Conservation (phyloP, 177 flowering plant genomes). For the Vitis hybrid region DNA sequence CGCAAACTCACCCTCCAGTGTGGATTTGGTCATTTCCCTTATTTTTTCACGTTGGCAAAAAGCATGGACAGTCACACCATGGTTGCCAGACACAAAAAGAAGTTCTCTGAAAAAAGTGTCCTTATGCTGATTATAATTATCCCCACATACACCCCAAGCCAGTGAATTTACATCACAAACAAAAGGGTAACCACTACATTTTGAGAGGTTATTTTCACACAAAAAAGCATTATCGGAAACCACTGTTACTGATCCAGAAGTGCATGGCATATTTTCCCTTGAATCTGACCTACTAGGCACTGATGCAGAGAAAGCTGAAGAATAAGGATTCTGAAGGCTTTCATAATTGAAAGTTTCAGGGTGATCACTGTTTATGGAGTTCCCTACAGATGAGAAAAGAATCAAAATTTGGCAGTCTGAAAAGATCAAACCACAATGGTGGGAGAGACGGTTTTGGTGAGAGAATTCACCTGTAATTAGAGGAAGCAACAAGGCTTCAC, state of each 20-base stretch:
- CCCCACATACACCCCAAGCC: constrained; percentile 88
- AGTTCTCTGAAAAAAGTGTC: constrained; percentile 59
- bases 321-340: constrained; percentile 14
- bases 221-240: constrained; percentile 27
- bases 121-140: constrained; percentile 55
- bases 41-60: constrained; percentile 40
- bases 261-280: constrained; percentile 29
- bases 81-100: constrained; percentile 73
- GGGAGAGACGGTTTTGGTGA: background rate
- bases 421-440: constrained; percentile 2
- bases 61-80: constrained; percentile 83
- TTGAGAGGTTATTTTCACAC: constrained; percentile 21
- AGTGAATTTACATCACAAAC: constrained; percentile 75
- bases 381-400: constrained; percentile 30
- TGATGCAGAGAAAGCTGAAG: constrained; percentile 16
- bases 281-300: constrained; percentile 32
- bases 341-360: constrained; percentile 20
- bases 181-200: constrained; percentile 33
- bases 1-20: constrained; percentile 29
- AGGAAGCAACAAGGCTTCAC: constrained; percentile 76
- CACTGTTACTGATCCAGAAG: constrained; percentile 38
- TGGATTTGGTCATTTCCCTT: constrained; percentile 17
- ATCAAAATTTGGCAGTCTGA: background rate
- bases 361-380: constrained; percentile 14
- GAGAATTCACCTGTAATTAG: constrained; percentile 49